phyloP scores from a whole-genome alignment of 257 asterid genomes.

The Solanum etuberosum region DNA sequence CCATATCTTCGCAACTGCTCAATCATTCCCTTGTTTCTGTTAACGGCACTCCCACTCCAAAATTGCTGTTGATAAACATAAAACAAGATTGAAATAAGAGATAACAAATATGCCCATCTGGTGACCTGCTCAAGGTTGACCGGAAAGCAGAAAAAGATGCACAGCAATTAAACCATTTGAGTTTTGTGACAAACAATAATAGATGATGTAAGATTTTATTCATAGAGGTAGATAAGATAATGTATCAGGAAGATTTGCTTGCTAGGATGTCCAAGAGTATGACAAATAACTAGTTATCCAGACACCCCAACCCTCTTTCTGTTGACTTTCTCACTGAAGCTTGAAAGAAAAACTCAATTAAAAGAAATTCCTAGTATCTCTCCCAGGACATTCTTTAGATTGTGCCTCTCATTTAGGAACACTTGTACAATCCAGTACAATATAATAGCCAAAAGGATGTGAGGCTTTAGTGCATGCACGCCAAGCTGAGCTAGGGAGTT shows the following conservation, averaged over 20 bases:
- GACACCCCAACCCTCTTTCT: neutral
- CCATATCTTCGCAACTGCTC: constrained; percentile 45
- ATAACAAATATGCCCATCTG: constrained; percentile 20
- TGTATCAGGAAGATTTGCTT: neutral
- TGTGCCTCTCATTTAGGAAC: neutral
- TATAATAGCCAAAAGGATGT: neutral
- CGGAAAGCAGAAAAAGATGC: constrained; percentile 1
- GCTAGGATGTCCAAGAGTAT: neutral
- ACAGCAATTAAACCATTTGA: neutral
- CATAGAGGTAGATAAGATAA: neutral
- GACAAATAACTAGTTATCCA: neutral
- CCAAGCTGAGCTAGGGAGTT: neutral
- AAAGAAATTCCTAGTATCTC: neutral
- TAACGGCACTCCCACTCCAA: constrained; percentile 35
- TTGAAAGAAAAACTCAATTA: neutral
- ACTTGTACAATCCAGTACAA: neutral
- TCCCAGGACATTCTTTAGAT: neutral
- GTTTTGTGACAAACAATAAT: neutral
- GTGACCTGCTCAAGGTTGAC: constrained; percentile 21
- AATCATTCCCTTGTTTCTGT: constrained; percentile 52
- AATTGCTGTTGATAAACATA: constrained; percentile 47
- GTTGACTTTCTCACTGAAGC: neutral
- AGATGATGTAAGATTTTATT: neutral
- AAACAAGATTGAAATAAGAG: constrained; percentile 31
- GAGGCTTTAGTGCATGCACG: neutral